These are phyloP conservation scores for Talaromyces sp. DNA, from an alignment of 2,329 filamentous ascomycete species.

Conservation along the genomic window DNA sequence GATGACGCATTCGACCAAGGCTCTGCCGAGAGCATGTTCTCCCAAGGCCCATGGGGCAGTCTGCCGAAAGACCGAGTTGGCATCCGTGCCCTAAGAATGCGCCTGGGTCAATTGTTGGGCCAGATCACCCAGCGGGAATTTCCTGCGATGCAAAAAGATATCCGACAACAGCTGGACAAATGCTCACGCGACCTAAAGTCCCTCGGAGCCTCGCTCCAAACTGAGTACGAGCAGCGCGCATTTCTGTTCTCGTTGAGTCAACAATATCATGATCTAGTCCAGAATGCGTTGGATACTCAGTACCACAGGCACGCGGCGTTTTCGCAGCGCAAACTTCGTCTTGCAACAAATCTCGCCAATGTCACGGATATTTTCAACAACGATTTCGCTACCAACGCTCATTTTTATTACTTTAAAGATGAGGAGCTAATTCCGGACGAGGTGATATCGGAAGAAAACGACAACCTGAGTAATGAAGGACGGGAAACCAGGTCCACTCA, in stretches of 20 bases:
- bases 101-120: constrained; percentile 38
- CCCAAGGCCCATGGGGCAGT: constrained; percentile 28
- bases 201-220: constrained; percentile 15
- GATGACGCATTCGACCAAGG: constrained; percentile 62
- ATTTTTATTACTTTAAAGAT: constrained; percentile 15
- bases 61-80: constrained; percentile 36
- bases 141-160: constrained; percentile 36
- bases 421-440: background rate
- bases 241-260: background rate
- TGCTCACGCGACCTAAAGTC: constrained; percentile 21
- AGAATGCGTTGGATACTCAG: constrained; percentile 20
- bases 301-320: constrained; percentile 34
- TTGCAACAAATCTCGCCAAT: constrained; percentile 19
- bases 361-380: constrained; percentile 19
- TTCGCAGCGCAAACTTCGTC: constrained; percentile 1
- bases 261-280: constrained; percentile 2
- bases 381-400: constrained; percentile 16
- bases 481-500: background rate
- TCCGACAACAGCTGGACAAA: constrained; percentile 26
- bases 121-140: constrained; percentile 41
- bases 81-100: constrained; percentile 34
- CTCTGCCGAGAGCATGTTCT: constrained; percentile 32
- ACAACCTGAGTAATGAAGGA: too few species aligned
- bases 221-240: constrained; percentile 2
- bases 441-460: too few species aligned